Evolutionary conservation across 352 stramenopile genomes (phyloP).

Genomic region (Pythium pyrilobum): DNA sequence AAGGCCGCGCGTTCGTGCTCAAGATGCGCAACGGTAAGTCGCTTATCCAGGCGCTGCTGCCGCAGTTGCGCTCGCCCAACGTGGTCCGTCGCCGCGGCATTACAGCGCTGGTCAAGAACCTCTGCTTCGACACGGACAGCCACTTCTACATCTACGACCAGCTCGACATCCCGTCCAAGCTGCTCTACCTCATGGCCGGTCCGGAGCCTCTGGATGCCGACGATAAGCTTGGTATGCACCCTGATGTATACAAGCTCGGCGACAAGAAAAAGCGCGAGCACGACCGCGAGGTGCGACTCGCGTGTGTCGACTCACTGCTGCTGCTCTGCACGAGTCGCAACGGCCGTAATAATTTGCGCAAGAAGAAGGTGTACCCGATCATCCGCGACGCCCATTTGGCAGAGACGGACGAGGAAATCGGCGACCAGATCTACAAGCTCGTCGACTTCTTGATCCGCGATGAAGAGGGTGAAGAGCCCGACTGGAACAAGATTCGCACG

Average conservation of each 20-base stretch:
- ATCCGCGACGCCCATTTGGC: conserved; percentile 79
- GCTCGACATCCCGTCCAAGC: conserved; percentile 74
- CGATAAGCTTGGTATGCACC: conserved; percentile 79
- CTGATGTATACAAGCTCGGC: conserved; percentile 64
- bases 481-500: conserved; percentile 71
- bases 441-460: conserved; percentile 86
- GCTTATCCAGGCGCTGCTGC: conserved; percentile 55
- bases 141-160: conserved; percentile 88
- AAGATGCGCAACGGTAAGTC: conserved; percentile 66
- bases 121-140: conserved; percentile 87
- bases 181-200: conserved; percentile 67
- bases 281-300: conserved; percentile 63
- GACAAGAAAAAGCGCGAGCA: conserved; percentile 83
- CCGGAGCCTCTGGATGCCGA: conserved; percentile 72
- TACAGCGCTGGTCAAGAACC: conserved; percentile 62
- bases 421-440: conserved; percentile 87
- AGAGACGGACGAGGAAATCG: conserved; percentile 75
- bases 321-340: conserved; percentile 76
- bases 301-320: conserved; percentile 66
- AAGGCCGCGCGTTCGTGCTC: conserved; percentile 73
- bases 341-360: conserved; percentile 69
- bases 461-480: conserved; percentile 79
- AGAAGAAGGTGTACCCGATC: conserved; percentile 86
- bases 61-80: conserved; percentile 79
- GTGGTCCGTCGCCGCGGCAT: conserved; percentile 74